Conservation (phyloP, 2,329 filamentous ascomycete species). For the Paracamarosporium sp. region DNA sequence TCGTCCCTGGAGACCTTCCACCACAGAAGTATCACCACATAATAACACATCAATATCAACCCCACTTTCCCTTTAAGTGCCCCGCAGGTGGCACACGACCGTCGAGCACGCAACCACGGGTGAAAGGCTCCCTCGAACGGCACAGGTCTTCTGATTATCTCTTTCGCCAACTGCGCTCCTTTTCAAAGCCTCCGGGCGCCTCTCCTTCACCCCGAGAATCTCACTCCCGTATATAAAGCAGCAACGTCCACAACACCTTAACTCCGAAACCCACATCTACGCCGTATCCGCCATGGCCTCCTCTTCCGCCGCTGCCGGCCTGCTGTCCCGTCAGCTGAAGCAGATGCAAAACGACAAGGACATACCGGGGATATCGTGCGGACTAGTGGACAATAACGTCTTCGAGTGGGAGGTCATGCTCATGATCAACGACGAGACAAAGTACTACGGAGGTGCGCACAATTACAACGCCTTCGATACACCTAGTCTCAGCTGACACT, state of each 20-base stretch:
- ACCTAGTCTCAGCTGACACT: slow-evolving; percentile 11
- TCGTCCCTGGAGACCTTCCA: neutral
- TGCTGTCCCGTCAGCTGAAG: slow-evolving; percentile 87
- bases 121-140: neutral
- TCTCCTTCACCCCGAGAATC: neutral
- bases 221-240: neutral
- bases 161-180: neutral
- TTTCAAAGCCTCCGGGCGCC: neutral
- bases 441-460: slow-evolving; percentile 83
- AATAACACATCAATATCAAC: neutral
- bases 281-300: slow-evolving; percentile 35
- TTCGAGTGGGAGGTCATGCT: slow-evolving; percentile 99
- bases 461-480: neutral
- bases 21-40: neutral
- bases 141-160: neutral
- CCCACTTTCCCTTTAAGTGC: neutral
- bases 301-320: slow-evolving; percentile 67
- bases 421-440: slow-evolving; percentile 95
- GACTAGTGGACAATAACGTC: slow-evolving; percentile 83
- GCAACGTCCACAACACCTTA: slow-evolving; percentile 1
- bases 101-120: neutral
- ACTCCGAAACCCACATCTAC: slow-evolving; percentile 8
- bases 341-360: slow-evolving; percentile 92
- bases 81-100: slow-evolving; percentile 3
- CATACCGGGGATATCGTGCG: slow-evolving; percentile 92